phyloP scores from a whole-genome alignment of 2,329 filamentous ascomycete species.

The Aspergillus texensis region DNA sequence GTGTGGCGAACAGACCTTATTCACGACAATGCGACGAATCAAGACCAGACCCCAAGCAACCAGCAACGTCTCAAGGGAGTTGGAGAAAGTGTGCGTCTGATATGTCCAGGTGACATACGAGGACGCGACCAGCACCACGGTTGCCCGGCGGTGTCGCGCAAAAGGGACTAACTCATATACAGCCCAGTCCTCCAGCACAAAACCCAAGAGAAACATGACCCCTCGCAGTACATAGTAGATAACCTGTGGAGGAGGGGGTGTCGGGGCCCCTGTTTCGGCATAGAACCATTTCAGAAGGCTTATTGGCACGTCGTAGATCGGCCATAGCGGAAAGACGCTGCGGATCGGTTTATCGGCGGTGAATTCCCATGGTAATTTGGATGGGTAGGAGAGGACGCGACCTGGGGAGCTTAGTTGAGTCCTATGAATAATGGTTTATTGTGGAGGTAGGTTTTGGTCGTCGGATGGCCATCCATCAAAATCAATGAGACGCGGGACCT shows the following conservation, averaged over 20 bases:
- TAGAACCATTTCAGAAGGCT: constrained; percentile 89
- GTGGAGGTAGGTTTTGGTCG: background rate
- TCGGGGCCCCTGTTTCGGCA: constrained; percentile 77
- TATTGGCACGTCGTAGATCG: constrained; percentile 92
- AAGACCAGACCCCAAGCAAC: constrained; percentile 93
- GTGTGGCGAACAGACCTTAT: constrained; percentile 60
- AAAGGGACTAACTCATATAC: constrained; percentile 86
- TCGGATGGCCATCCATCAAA: background rate
- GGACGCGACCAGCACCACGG: constrained; percentile 83
- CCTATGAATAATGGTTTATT: background rate
- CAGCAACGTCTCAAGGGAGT: constrained; percentile 90
- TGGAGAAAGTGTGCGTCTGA: constrained; percentile 97
- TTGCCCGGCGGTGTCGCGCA: constrained; percentile 69
- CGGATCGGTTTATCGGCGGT: constrained; percentile 84
- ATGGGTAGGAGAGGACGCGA: constrained; percentile 88
- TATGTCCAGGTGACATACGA: constrained; percentile 99
- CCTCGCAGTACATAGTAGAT: constrained; percentile 88
- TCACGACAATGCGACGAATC: constrained; percentile 80
- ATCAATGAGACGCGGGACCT: background rate
- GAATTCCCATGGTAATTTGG: constrained; percentile 94
- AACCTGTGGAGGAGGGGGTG: constrained; percentile 74
- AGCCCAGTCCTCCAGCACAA: constrained; percentile 97
- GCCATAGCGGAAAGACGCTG: constrained; percentile 96
- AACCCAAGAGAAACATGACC: constrained; percentile 92
- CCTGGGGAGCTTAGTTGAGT: constrained; percentile 55